Base-by-base conservation (phyloP, 495 filamentous ascomycete species). In the Astrothelium macrocarpum region DNA sequence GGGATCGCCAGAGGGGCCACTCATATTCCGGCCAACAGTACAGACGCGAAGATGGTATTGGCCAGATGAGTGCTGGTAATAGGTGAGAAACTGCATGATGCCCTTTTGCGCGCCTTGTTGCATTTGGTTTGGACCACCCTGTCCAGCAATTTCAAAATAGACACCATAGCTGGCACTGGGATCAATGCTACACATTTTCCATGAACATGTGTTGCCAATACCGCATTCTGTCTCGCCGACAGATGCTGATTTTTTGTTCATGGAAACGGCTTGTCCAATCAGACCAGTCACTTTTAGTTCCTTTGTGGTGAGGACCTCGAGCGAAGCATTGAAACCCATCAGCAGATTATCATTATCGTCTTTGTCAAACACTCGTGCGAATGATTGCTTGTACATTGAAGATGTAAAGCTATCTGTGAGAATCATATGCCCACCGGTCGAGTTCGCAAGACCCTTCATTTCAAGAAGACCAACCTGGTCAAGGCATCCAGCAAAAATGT, bases 151-250 rank as follows among this genome's bases (percentile, higher is more conserved):
- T 72, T 99, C 95, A 67, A 96, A 99, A 79, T 97, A 99, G 65
- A 97, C 81, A 60, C 91, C 95, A 67, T 97, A 97, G 69, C 91
- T 96, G 31, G 94, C 85, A 59, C 85, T 86, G 32, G 95, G 95
- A 69, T 96, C 91, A 65, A 99, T 96, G 64, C 90, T 90, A 70
- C 94, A 97, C 91, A 99, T 97, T 78, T 97, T 99, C 95, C 95
- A 99, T 1, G 91, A 93, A 76, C 95, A 97, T 7, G 95, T 99
- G 71, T 97, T 97, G 71, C 95, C 95, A 69, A 97, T 97, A 68
- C 95, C 95, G 74, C 91, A 95, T 73, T 99, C 95, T 0, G 94
- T 97, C 78, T 99, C 95, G 53, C 95, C 95, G 31, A 99, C 95
- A 5, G 90, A 95, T 11, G 88, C 86, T 1, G 94, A 97, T 72